Conservation (phyloP, 2,329 filamentous ascomycete genomes). For the Beauveria bassiana region DNA sequence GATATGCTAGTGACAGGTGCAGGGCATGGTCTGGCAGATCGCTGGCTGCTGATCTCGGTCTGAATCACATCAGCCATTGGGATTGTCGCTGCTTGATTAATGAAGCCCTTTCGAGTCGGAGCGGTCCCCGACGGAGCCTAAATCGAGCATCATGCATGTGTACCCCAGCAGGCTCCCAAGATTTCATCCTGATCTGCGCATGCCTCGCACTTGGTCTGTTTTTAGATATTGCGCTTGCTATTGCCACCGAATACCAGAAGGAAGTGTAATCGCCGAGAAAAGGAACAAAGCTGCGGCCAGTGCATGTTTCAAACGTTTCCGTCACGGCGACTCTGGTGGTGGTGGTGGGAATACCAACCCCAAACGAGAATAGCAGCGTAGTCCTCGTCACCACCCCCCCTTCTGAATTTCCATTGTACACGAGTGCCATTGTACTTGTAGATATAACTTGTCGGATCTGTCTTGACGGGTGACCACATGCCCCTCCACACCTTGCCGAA, state of each 20-base stretch:
- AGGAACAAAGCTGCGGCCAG: not conserved
- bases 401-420: not conserved
- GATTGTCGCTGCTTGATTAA: not conserved
- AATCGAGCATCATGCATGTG: not conserved
- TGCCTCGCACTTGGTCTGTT: not conserved
- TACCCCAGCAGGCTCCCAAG: not conserved
- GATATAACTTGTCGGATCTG: not conserved
- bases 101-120: not conserved
- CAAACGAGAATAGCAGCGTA: not conserved
- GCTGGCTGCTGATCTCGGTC: conserved; percentile 4
- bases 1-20: conserved; percentile 1
- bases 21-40: not conserved
- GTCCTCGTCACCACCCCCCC: not conserved
- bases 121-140: not conserved
- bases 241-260: not conserved
- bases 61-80: not conserved
- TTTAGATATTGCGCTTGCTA: not conserved
- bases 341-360: not conserved
- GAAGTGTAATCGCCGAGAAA: not conserved
- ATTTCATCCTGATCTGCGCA: not conserved
- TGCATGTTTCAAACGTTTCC: conserved; percentile 6
- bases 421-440: not conserved
- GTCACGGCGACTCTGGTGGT: not conserved
- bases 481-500: not conserved
- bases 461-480: conserved; percentile 1